Conservation (phyloP, 805 yeast genomes). For the Candida pini region DNA sequence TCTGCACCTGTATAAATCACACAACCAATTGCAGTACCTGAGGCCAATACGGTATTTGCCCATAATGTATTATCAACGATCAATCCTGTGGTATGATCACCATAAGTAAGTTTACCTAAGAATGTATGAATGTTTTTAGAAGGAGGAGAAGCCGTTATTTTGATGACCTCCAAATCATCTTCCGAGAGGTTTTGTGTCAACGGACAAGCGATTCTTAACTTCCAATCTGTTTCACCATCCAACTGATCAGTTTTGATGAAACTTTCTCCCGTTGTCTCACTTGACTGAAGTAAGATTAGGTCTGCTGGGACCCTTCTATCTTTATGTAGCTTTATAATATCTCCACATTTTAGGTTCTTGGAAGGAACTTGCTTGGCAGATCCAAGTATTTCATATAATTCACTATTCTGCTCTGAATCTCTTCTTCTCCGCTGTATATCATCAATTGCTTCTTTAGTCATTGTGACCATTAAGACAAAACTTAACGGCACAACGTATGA, state of each 20-base stretch:
- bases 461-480: conserved; percentile 86
- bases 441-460: conserved; percentile 93
- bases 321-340: conserved; percentile 70
- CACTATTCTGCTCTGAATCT: conserved; percentile 84
- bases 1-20: conserved; percentile 87
- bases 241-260: conserved; percentile 95
- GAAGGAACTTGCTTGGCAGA: conserved; percentile 40
- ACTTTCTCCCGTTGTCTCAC: conserved; percentile 78
- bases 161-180: conserved; percentile 47
- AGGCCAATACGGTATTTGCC: conserved; percentile 97
- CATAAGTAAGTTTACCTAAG: conserved; percentile 63
- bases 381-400: conserved; percentile 67
- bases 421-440: conserved; percentile 87
- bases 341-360: conserved; percentile 76
- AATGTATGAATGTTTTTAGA: conserved; percentile 78
- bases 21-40: conserved; percentile 87
- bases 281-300: conserved; percentile 74
- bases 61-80: conserved; percentile 90
- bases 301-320: conserved; percentile 93
- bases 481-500: conserved; percentile 93
- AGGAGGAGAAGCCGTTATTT: conserved; percentile 74
- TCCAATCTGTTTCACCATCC: conserved; percentile 99
- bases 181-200: conserved; percentile 59
- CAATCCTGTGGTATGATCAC: conserved; percentile 56
- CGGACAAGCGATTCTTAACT: conserved; percentile 71